A percentile compares a stretch with the other conserved stretches of the same genome.
Conservation (phyloP, 768 basidiomycete species). For the Mycena belliarum region DNA sequence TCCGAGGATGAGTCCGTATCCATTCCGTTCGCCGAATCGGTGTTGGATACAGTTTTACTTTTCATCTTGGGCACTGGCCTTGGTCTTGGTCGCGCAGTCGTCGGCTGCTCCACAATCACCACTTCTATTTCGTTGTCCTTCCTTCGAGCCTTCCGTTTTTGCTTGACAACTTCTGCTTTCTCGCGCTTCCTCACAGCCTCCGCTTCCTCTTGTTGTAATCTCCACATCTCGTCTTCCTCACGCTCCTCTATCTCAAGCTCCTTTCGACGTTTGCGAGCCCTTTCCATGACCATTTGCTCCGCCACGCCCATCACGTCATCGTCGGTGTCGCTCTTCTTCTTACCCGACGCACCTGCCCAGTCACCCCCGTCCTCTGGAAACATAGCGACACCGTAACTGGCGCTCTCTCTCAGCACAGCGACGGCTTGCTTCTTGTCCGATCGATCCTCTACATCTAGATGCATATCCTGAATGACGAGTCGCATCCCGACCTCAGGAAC, state of each 20-base stretch:
- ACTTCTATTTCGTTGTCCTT: constrained; percentile 19
- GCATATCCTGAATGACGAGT: constrained; percentile 80
- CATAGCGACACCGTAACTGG: constrained; percentile 82
- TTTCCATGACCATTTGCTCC: constrained; percentile 54
- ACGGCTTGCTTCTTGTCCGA: constrained; percentile 44
- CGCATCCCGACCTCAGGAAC: constrained; percentile 84
- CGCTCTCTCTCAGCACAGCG: constrained; percentile 68
- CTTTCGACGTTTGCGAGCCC: constrained; percentile 51
- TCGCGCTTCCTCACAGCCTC: constrained; percentile 17
- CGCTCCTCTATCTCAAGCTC: constrained; percentile 49
- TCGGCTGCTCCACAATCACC: background rate
- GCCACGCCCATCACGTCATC: constrained; percentile 43
- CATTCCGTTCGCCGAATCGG: constrained; percentile 10
- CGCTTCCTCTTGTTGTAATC: constrained; percentile 17
- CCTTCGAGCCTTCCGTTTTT: constrained; percentile 11
- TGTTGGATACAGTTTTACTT: background rate
- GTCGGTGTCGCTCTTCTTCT: constrained; percentile 23
- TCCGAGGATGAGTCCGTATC: constrained; percentile 10
- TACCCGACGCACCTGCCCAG: constrained; percentile 30
- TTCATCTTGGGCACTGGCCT: constrained; percentile 11
- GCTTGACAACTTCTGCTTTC: constrained; percentile 9
- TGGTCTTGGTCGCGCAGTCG: constrained; percentile 8
- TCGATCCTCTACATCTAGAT: constrained; percentile 39
- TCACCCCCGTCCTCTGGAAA: constrained; percentile 67
- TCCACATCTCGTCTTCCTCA: constrained; percentile 30